These are phyloP conservation scores for Lyophyllum semitale DNA, from an alignment of 768 basidiomycete species.

Conservation along the genomic window DNA sequence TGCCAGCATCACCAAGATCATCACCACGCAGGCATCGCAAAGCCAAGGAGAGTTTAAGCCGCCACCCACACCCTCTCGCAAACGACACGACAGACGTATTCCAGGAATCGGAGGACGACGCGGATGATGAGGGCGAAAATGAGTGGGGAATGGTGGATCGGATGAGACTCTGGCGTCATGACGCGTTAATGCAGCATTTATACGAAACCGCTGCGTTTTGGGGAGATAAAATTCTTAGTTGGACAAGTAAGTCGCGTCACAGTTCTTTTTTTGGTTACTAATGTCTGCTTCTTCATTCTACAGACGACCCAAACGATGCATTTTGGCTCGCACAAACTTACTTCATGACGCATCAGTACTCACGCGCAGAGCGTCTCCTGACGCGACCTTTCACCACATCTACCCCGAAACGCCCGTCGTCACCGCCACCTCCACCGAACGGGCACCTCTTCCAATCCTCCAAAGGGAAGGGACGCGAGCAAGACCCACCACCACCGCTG, in stretches of 20 bases:
- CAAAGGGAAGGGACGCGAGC: conserved; percentile 70
- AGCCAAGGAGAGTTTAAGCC: conserved; percentile 50
- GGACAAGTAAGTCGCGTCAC: conserved; percentile 77
- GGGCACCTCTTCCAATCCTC: conserved; percentile 38
- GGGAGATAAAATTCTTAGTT: conserved; percentile 95
- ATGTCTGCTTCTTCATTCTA: conserved; percentile 2
- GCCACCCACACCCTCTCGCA: conserved; percentile 69
- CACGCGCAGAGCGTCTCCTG: conserved; percentile 88
- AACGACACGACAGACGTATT: conserved; percentile 79
- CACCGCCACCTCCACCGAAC: conserved; percentile 37
- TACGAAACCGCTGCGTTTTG: conserved; percentile 98
- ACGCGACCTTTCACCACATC: conserved; percentile 79
- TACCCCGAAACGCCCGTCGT: conserved; percentile 39
- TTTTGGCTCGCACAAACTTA: conserved; percentile 99
- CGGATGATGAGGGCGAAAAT: conserved; percentile 56
- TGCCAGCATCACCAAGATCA: conserved; percentile 72
- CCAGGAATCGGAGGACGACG: conserved; percentile 64
- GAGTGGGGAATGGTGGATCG: conserved; percentile 92
- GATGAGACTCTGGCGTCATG: conserved; percentile 96
- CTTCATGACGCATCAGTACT: conserved; percentile 94
- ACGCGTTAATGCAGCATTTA: conserved; percentile 97
- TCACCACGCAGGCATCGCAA: conserved; percentile 62
- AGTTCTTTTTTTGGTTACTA: background rate
- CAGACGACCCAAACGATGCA: conserved; percentile 95
- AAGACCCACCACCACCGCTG: conserved; percentile 34